Conservation (phyloP, 768 basidiomycete species). For the Macrolepiota fuliginosa region DNA sequence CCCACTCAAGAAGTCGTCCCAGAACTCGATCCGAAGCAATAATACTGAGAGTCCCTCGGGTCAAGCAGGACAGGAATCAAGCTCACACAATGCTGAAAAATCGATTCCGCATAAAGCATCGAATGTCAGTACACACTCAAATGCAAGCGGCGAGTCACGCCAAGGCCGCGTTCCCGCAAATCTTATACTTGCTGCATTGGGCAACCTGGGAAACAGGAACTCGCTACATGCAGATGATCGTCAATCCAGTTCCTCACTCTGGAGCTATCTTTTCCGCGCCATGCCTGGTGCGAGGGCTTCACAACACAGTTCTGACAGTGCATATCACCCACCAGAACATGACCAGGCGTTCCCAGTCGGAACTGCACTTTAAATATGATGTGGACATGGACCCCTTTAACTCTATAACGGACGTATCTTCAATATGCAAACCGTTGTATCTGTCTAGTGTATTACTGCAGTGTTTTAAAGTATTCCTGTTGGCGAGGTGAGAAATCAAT, state of each 20-base stretch:
- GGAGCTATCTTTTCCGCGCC: constrained; percentile 17
- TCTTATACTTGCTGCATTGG: constrained; percentile 37
- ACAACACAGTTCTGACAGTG: constrained; percentile 6
- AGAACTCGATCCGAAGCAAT: constrained; percentile 4
- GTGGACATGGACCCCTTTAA: neutral
- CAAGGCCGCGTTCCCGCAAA: constrained; percentile 24
- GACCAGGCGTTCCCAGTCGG: constrained; percentile 12
- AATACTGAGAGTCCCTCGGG: neutral
- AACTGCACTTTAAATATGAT: constrained; percentile 10
- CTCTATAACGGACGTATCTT: neutral
- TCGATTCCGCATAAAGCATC: constrained; percentile 25
- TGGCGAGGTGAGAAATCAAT: constrained; percentile 9
- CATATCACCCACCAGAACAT: neutral
- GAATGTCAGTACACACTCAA: constrained; percentile 27
- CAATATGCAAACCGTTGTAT: constrained; percentile 1
- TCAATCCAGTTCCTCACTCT: constrained; percentile 18
- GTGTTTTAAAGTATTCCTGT: constrained; percentile 64
- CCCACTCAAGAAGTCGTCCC: constrained; percentile 8
- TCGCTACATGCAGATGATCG: constrained; percentile 17
- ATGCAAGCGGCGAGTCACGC: constrained; percentile 29
- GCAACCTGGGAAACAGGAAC: constrained; percentile 17
- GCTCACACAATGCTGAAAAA: neutral
- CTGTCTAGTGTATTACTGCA: constrained; percentile 34
- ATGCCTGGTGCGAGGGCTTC: constrained; percentile 8
- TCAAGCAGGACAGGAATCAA: neutral